Base-by-base conservation (phyloP, 306 rosid genomes). In the Medicago ruthenica region DNA sequence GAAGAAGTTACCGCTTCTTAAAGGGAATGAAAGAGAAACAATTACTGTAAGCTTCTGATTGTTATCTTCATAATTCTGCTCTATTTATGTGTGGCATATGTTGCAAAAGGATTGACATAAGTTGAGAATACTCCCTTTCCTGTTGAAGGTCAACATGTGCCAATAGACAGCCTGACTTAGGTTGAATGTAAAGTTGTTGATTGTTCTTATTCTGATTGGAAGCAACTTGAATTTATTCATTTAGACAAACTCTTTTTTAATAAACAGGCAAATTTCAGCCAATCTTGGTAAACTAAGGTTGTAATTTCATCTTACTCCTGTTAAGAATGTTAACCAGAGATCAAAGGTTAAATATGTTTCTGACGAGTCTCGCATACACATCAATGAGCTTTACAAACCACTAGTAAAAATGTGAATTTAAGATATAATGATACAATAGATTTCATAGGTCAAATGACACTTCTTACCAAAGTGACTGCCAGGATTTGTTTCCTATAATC, bases 1-100 rank as follows among this genome's bases (percentile, higher is more conserved):
- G 84, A 87, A 76, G 84, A 85, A 86, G 53, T 74, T 86, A 67
- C 75, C 88, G 75, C 93, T 84, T 71, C 80, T 85, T 75, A 85
- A 79, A 76, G 93, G 89, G 81, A 87, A 81, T 68, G 89, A 76
- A 67, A 84, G 84, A 82, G 93, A 84, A 67, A 77, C 70, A 71
- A 54, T 85, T 81, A 74, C 74, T 64, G 92, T 89, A 74, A 77
- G 85, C 64, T 61, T 70, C 76, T 83, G 65, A 67, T 54, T 47
- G 61, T 36, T 39, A 55, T 60, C 51, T 61, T 67, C 75, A 41
- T 61, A 71, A 55, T 55, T 74, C 39, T 47, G 1, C 45, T 42
- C 78, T 77, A 74, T 68, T 69, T 65, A 34, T 59, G 16, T 51
- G 31, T 59, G 78, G 37, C 76, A 47, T 58, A 67, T 74, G 40